phyloP scores from a whole-genome alignment of 495 filamentous ascomycete species.

The Aspergillus conjunctus region DNA sequence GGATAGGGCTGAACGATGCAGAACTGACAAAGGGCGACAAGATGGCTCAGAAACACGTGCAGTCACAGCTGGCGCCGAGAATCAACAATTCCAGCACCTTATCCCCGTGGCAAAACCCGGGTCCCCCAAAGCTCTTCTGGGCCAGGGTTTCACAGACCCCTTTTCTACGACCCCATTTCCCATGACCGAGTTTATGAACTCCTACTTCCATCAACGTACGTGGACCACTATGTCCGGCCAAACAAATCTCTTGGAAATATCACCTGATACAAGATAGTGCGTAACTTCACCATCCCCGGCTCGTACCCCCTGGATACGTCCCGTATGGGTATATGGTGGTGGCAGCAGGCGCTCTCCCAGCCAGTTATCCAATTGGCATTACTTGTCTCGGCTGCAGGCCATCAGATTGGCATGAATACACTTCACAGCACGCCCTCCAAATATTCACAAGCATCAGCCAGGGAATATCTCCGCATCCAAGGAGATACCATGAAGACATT shows the following conservation, averaged over 20 bases:
- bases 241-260: neutral
- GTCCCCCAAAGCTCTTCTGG: slow-evolving; percentile 4
- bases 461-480: slow-evolving; percentile 3
- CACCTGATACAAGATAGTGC: slow-evolving; percentile 5
- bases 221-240: neutral
- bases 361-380: slow-evolving; percentile 9
- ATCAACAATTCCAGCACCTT: neutral
- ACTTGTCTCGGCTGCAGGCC: slow-evolving; percentile 8
- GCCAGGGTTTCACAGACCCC: slow-evolving; percentile 13
- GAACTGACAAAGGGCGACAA: neutral
- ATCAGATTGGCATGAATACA: slow-evolving; percentile 7
- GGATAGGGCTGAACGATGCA: neutral
- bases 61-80: neutral
- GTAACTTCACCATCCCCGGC: slow-evolving; percentile 3
- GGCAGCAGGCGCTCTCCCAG: slow-evolving; percentile 11
- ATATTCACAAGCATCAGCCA: neutral
- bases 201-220: slow-evolving; percentile 13
- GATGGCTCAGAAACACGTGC: neutral
- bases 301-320: slow-evolving; percentile 9
- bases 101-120: neutral
- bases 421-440: neutral
- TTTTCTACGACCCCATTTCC: slow-evolving; percentile 6
- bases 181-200: slow-evolving; percentile 16
- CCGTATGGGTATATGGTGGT: slow-evolving; percentile 13
- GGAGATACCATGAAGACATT: slow-evolving; percentile 11